phyloP scores from a whole-genome alignment of 75 land plant genomes.

The Picea glauca region DNA sequence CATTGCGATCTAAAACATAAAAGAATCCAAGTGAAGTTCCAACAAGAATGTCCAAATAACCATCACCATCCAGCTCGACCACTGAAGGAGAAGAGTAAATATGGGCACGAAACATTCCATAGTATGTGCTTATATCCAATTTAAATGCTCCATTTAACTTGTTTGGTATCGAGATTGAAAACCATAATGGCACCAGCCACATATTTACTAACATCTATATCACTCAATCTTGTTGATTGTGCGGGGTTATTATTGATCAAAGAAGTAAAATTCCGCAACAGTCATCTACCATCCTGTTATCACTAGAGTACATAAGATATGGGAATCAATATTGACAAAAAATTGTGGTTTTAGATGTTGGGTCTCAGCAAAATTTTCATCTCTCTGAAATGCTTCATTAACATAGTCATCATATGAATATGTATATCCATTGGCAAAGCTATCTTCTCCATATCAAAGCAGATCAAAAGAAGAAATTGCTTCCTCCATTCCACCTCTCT shows the following conservation, averaged over 20 bases:
- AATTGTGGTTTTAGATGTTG: conserved; percentile 73
- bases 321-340: conserved; percentile 82
- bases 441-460: no score
- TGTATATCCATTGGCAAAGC: no score
- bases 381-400: conserved; percentile 92
- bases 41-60: conserved; percentile 83
- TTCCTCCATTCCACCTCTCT: no score
- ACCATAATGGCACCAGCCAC: conserved; percentile 89
- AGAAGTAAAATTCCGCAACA: conserved; percentile 94
- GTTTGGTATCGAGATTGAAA: conserved; percentile 92
- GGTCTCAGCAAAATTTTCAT: conserved; percentile 79
- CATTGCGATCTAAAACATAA: conserved; percentile 87
- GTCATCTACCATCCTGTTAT: conserved; percentile 93
- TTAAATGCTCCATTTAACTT: conserved; percentile 81
- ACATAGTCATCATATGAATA: conserved; percentile 52
- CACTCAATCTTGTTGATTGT: conserved; percentile 68
- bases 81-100: conserved; percentile 96
- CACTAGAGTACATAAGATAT: conserved; percentile 91
- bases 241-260: conserved; percentile 89
- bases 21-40: conserved; percentile 92
- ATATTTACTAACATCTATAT: conserved; percentile 82
- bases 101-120: conserved; percentile 80
- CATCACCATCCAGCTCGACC: conserved; percentile 93
- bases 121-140: conserved; percentile 83
- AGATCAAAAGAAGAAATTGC: no score